Evolutionary conservation across 345 rosid species (phyloP), one percentile per base, ranked within the genome.

Genomic region (Gossypium thurberi): DNA sequence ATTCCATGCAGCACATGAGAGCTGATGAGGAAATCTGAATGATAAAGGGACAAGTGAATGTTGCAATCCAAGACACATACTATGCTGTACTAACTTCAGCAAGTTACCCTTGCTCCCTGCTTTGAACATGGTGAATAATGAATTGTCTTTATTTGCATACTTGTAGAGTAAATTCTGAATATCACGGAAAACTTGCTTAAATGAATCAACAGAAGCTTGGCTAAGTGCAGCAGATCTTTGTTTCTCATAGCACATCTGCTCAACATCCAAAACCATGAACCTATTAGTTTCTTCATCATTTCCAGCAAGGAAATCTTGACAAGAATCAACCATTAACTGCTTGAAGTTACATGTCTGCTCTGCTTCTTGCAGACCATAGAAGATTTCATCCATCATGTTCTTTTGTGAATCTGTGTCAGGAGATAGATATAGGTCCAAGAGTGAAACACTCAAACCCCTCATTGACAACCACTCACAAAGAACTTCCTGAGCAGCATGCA

Each of bases 101-200:
- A 91, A 80, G 75, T 85, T 95, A 23, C 99, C 99, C 85, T 95
- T 95, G 82, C 99, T 95, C 72, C 98, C 99, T 6, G 98, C 85
- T 81, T 88, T 92, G 64, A 79, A 86, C 99, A 95, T 92, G 40
- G 84, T 77, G 82, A 95, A 26, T 62, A 95, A 84, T 2, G 98
- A 84, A 51, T 95, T 95, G 13, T 86, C 89, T 47, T 75, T 77
- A 12, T 81, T 80, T 0, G 89, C 93, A 78, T 92, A 87, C 61
- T 84, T 88, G 74, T 81, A 89, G 11, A 82, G 88, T 74, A 95
- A 76, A 73, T 79, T 87, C 70, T 89, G 97, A 62, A 95, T 82
- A 74, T 95, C 98, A 66, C 92, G 85, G 23, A 84, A 92, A 0
- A 88, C 88, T 48, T 88, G 84, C 82, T 82, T 90, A 77, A 95